Evolutionary conservation across 208 protist genomes (phyloP).

Genomic region (Trypanosoma boissoni): DNA sequence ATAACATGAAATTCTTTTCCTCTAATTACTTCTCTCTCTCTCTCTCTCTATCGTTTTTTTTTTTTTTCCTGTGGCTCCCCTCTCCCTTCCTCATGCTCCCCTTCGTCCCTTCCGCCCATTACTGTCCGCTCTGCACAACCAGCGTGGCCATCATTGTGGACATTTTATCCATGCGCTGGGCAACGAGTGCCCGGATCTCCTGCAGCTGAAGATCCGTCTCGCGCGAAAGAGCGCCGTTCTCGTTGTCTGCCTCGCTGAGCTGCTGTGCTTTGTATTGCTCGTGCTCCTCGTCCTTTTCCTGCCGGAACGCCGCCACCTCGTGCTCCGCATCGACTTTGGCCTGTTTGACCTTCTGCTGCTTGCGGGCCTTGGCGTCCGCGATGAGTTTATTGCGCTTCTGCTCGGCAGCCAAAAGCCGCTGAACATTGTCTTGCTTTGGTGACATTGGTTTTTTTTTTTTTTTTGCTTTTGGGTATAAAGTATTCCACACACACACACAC

Average conservation of each 20-base stretch:
- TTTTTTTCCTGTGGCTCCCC: constrained; percentile 1
- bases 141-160: constrained; percentile 55
- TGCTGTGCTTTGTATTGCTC: constrained; percentile 62
- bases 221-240: constrained; percentile 55
- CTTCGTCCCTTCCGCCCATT: constrained; percentile 15
- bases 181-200: constrained; percentile 52
- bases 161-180: constrained; percentile 63
- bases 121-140: constrained; percentile 45
- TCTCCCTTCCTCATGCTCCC: constrained; percentile 2
- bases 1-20: no score
- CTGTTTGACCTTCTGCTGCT: constrained; percentile 83
- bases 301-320: constrained; percentile 70
- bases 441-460: constrained; percentile 39
- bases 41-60: constrained; percentile 17
- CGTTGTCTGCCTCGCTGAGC: constrained; percentile 41
- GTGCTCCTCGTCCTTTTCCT: constrained; percentile 71
- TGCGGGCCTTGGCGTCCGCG: constrained; percentile 70
- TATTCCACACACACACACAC: neutral
- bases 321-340: constrained; percentile 81
- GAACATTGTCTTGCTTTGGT: constrained; percentile 86
- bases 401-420: constrained; percentile 83
- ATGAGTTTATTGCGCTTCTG: constrained; percentile 83
- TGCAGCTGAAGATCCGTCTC: constrained; percentile 65
- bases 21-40: neutral
- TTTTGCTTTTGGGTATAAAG: neutral